Base-by-base conservation (phyloP, 768 basidiomycete species). In the Mycena indigotica region DNA sequence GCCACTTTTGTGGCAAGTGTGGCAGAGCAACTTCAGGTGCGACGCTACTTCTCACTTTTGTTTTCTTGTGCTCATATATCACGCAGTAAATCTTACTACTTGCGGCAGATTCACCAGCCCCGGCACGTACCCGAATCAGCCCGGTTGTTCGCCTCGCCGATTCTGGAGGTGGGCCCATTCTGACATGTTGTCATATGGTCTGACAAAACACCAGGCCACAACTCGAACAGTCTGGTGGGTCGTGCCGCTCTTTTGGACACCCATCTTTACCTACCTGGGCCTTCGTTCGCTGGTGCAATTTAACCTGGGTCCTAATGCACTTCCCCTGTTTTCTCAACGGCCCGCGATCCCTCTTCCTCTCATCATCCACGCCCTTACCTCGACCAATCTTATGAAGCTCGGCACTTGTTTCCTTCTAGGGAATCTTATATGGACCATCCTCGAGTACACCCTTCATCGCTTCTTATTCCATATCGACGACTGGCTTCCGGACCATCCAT, bases 391-490 rank as follows among this genome's bases (percentile, higher is more conserved):
- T 56, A 62, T 72, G 10, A 85, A 89, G 65, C 80, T 86, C 0
- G 53, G 82, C 19, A 61, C 75, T 0, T 96, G 86, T 72, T 98
- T 95, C 79, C 70, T 93, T 58, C 50, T 85, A 39, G 97, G 97
- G 4, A 95, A 93, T 70, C 28, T 97, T 50, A 79, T 96, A 55
- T 99, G 96, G 96, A 98, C 97, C 0, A 70, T 97, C 57, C 74
- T 97, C 71, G 97, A 98, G 73, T 99, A 98, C 70, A 76, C 80
- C 13, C 75, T 99, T 67, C 97, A 99, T 73, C 88, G 97, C 39
- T 98, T 98, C 84, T 75, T 99, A 50, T 99, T 99, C 85, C 97
- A 99, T 72, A 76, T 99, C 65, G 97, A 99, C 68, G 80, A 85
- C 8, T 72, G 80, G 67, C 82, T 99, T 21, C 97, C 97, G 2